These are phyloP conservation scores for Ophiosphaerella narmari DNA, from an alignment of 2,329 filamentous ascomycete genomes.

Conservation along the genomic window DNA sequence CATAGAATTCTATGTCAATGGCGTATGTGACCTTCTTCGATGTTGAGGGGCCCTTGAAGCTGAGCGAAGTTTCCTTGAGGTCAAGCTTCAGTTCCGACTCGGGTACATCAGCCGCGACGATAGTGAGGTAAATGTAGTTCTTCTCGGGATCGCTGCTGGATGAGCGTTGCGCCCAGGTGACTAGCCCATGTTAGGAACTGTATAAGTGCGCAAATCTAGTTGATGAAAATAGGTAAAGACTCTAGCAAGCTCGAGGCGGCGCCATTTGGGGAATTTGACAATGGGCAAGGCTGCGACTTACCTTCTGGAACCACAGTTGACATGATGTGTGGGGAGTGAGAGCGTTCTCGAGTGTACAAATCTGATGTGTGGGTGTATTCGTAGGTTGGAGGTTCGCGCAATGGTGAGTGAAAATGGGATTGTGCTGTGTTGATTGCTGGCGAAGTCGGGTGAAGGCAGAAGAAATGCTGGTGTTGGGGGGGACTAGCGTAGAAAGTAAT, in stretches of 20 bases:
- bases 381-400: slow-evolving; percentile 1
- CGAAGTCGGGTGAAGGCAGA: slow-evolving; percentile 33
- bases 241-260: not conserved
- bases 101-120: slow-evolving; percentile 84
- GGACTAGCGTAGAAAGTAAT: slow-evolving; percentile 48
- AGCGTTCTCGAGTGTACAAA: not conserved
- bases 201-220: not conserved
- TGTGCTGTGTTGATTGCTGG: slow-evolving; percentile 25
- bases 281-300: slow-evolving; percentile 39
- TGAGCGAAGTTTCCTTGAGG: slow-evolving; percentile 70
- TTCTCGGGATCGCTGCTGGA: slow-evolving; percentile 76
- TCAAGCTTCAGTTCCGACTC: slow-evolving; percentile 78
- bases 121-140: slow-evolving; percentile 94
- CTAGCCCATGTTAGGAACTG: slow-evolving; percentile 55
- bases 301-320: slow-evolving; percentile 47
- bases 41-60: slow-evolving; percentile 80
- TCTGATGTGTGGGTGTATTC: slow-evolving; percentile 1
- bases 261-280: slow-evolving; percentile 2
- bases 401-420: slow-evolving; percentile 13
- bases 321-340: slow-evolving; percentile 21
- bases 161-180: slow-evolving; percentile 98
- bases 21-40: slow-evolving; percentile 87
- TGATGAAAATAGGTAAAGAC: too few relatives aligned
- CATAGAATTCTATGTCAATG: slow-evolving; percentile 85
- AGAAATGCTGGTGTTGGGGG: slow-evolving; percentile 42